Evolutionary conservation across 805 yeast genomes (phyloP).

Genomic region (Ascoidea asiatica): DNA sequence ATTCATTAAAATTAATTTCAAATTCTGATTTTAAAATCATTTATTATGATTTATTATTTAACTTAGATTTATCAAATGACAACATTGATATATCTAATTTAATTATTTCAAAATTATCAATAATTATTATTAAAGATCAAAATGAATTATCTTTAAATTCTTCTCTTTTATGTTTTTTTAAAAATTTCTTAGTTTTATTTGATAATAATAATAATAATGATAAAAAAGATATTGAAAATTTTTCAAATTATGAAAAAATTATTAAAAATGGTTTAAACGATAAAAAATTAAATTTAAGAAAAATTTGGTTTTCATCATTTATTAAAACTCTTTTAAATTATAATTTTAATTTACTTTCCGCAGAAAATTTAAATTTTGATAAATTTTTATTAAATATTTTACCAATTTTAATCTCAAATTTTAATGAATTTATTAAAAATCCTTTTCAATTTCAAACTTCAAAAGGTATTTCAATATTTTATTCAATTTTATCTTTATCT

Average conservation of each 20-base stretch:
- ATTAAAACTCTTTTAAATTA: slow-evolving; percentile 19
- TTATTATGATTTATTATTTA: slow-evolving; percentile 30
- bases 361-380: not conserved
- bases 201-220: slow-evolving; percentile 9
- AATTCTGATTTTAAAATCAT: slow-evolving; percentile 53
- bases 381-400: slow-evolving; percentile 12
- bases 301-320: slow-evolving; percentile 50
- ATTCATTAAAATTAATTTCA: slow-evolving; percentile 42
- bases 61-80: slow-evolving; percentile 16
- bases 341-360: not conserved
- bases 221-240: not conserved
- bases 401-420: slow-evolving; percentile 17
- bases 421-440: slow-evolving; percentile 31
- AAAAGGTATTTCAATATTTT: slow-evolving; percentile 31
- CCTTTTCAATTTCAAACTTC: slow-evolving; percentile 31
- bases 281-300: slow-evolving; percentile 46
- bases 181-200: slow-evolving; percentile 24
- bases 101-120: slow-evolving; percentile 29
- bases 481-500: slow-evolving; percentile 25
- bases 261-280: slow-evolving; percentile 52
- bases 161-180: slow-evolving; percentile 35
- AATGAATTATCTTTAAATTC: slow-evolving; percentile 50
- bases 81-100: slow-evolving; percentile 19
- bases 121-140: slow-evolving; percentile 57
- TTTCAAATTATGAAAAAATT: slow-evolving; percentile 15